Evolutionary conservation across 257 asterid species (phyloP).

Genomic region (Capsicum chinense): DNA sequence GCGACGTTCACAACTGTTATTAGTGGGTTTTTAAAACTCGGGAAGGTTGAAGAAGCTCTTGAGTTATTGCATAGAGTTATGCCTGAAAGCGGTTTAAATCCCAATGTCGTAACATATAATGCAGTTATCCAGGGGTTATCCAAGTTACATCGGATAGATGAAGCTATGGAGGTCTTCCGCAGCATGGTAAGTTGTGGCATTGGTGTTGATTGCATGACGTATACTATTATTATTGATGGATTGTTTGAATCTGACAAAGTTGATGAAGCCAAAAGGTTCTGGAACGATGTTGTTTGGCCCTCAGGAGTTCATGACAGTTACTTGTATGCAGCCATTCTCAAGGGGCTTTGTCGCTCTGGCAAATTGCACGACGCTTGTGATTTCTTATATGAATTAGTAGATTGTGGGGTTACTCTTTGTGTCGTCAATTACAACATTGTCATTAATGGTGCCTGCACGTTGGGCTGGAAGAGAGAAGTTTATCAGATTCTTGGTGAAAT

Average conservation of each 20-base stretch:
- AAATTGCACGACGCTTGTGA: slow-evolving; percentile 68
- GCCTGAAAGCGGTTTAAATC: slow-evolving; percentile 60
- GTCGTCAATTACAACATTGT: slow-evolving; percentile 76
- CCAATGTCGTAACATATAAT: slow-evolving; percentile 72
- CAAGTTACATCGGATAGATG: slow-evolving; percentile 56
- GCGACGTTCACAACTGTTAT: slow-evolving; percentile 75
- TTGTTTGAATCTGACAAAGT: slow-evolving; percentile 46
- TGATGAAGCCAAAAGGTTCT: slow-evolving; percentile 75
- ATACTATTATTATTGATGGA: slow-evolving; percentile 66
- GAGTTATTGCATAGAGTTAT: slow-evolving; percentile 55
- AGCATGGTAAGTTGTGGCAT: slow-evolving; percentile 51
- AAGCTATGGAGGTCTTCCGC: slow-evolving; percentile 65
- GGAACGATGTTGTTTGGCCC: slow-evolving; percentile 75
- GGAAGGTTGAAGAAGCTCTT: slow-evolving; percentile 65
- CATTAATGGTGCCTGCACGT: slow-evolving; percentile 61
- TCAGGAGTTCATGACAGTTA: slow-evolving; percentile 69
- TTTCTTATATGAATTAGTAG: slow-evolving; percentile 74
- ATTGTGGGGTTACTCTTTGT: slow-evolving; percentile 64
- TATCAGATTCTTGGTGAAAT: slow-evolving; percentile 79
- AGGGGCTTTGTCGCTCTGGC: slow-evolving; percentile 66
- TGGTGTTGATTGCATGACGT: slow-evolving; percentile 64
- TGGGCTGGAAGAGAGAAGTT: slow-evolving; percentile 79
- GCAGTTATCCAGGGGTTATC: slow-evolving; percentile 65
- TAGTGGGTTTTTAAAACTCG: slow-evolving; percentile 58
- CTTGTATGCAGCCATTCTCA: slow-evolving; percentile 72